Evolutionary conservation across 306 rosid species (phyloP).

Genomic region (Acacia confusa): DNA sequence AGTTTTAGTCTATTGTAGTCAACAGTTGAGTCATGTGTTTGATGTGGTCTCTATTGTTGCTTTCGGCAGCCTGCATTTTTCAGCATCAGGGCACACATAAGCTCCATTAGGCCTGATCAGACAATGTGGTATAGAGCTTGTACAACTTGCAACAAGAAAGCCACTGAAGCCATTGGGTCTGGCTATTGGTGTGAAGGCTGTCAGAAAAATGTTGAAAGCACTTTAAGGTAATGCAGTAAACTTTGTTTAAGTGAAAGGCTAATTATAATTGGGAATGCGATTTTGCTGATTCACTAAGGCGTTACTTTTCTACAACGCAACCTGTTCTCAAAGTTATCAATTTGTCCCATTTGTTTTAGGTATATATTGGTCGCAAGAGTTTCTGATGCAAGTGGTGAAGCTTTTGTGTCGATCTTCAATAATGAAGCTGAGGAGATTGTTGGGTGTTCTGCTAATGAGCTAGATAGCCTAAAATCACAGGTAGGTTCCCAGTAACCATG

Average conservation of each 20-base stretch:
- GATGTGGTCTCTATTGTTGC: not conserved
- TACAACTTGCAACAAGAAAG: constrained; percentile 84
- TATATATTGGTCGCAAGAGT: constrained; percentile 62
- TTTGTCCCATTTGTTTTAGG: constrained; percentile 36
- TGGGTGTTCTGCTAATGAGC: constrained; percentile 88
- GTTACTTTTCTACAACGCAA: not conserved
- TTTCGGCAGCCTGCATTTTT: constrained; percentile 67
- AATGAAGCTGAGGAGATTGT: constrained; percentile 74
- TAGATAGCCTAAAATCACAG: constrained; percentile 63
- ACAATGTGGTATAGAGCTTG: constrained; percentile 95
- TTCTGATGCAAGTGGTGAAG: constrained; percentile 71
- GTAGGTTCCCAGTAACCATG: constrained; percentile 33
- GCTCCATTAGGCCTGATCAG: constrained; percentile 78
- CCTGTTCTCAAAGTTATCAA: not conserved
- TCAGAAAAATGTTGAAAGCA: constrained; percentile 79
- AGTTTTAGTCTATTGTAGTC: not conserved
- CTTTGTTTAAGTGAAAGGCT: not conserved
- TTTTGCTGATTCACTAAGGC: not conserved
- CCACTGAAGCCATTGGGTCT: constrained; percentile 67
- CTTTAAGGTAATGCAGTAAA: constrained; percentile 49
- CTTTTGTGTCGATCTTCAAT: constrained; percentile 59
- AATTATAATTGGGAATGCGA: not conserved
- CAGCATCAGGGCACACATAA: constrained; percentile 66
- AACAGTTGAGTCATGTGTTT: not conserved
- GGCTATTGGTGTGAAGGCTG: constrained; percentile 93